Conservation (phyloP, 495 filamentous ascomycete genomes). For the Talaromyces liani region DNA sequence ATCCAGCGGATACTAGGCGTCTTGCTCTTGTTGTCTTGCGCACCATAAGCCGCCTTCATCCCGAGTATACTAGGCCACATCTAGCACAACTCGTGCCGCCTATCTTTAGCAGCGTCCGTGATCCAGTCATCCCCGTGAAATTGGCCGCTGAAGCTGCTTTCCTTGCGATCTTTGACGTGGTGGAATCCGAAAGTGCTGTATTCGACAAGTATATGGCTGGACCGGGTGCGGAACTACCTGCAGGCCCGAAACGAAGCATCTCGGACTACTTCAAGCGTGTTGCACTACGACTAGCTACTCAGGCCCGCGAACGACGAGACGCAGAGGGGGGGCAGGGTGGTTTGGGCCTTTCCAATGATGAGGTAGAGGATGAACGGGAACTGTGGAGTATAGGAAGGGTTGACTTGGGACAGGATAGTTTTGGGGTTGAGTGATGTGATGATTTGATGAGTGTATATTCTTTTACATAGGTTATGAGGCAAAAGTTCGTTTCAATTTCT, state of each 20-base stretch:
- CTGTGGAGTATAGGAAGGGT: constrained; percentile 92
- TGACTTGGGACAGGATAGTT: constrained; percentile 64
- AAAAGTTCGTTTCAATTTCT: background rate
- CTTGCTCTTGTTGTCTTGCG: constrained; percentile 84
- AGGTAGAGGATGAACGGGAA: constrained; percentile 88
- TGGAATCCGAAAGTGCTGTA: constrained; percentile 73
- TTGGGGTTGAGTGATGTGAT: constrained; percentile 26
- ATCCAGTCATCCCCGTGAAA: constrained; percentile 93
- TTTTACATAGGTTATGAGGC: background rate
- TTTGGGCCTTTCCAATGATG: constrained; percentile 76
- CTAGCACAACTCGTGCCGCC: constrained; percentile 69
- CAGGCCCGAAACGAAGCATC: constrained; percentile 80
- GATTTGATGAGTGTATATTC: background rate
- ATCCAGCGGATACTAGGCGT: constrained; percentile 72
- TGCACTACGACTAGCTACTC: constrained; percentile 68
- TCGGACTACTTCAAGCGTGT: constrained; percentile 96
- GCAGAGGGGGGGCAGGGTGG: constrained; percentile 87
- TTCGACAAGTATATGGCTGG: constrained; percentile 86
- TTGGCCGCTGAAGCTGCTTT: constrained; percentile 92
- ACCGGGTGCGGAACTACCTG: constrained; percentile 50
- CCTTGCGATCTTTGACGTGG: constrained; percentile 86
- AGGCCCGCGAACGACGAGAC: constrained; percentile 79
- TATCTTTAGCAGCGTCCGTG: constrained; percentile 84
- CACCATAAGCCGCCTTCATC: constrained; percentile 68
- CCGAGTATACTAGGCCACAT: constrained; percentile 71